Base-by-base conservation (phyloP, 1,139 yeast species). In the Suhomyces maxii region DNA sequence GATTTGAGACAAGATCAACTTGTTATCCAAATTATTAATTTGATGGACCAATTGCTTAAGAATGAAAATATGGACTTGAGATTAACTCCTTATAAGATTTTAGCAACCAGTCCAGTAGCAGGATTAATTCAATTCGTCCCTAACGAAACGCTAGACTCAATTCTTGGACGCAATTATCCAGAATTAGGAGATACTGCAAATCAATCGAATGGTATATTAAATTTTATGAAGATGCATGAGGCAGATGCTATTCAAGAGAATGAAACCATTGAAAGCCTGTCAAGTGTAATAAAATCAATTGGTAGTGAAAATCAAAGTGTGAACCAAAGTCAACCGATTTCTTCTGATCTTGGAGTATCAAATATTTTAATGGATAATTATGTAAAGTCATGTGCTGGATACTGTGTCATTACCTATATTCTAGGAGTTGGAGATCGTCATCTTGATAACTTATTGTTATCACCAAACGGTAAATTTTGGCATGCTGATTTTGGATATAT, bases 401-500 rank as follows among this genome's bases (percentile, higher is more conserved):
- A 95, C 63, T 93, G 98, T 73, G 99, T 95, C 2, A 89, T 95
- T 34, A 95, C 99, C 0, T 95, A 95, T 59, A 71, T 95, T 6
- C 69, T 95, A 10, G 99, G 99, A 4, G 97, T 95, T 9, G 99
- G 99, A 14, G 99, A 95, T 67, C 78, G 99, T 45, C 99, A 95
- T 69, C 73, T 95, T 51, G 99, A 95, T 59, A 95, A 95, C 59
- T 71, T 95, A 51, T 73, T 95, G 35, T 61, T 80, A 9, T 77
- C 84, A 6, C 71, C 68, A 26, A 87, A 86, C 63, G 97, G 89
- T 2, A 89, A 85, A 60, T 90, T 90, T 61, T 89, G 95, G 82
- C 97, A 90, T 67, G 98, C 97, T 2, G 99, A 95, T 67, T 95
- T 89, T 66, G 99, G 99, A 0, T 95, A 93, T 61, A 91, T 95